Evolutionary conservation across 768 basidiomycete species (phyloP).

Genomic region (Filobasidium floriforme): DNA sequence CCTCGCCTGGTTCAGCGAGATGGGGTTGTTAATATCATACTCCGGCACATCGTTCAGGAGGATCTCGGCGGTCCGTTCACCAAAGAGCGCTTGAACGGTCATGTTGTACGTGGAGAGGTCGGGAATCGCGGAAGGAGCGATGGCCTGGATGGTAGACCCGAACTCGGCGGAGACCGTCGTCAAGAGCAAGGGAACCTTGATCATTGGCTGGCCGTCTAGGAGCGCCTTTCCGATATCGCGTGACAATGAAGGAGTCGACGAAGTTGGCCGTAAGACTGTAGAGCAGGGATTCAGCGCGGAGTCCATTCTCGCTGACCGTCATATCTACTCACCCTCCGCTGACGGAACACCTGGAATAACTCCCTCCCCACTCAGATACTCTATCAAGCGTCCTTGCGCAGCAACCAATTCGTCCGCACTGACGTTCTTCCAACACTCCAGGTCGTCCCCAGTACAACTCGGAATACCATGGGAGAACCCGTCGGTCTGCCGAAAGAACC

Average conservation of each 20-base stretch:
- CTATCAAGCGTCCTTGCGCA: neutral
- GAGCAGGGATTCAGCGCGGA: neutral
- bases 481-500: neutral
- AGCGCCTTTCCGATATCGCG: constrained; percentile 53
- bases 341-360: constrained; percentile 23
- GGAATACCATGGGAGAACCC: neutral
- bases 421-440: neutral
- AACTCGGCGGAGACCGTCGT: constrained; percentile 69
- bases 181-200: constrained; percentile 58
- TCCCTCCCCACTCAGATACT: neutral
- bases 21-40: constrained; percentile 25
- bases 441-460: neutral
- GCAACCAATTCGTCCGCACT: neutral
- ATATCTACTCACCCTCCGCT: constrained; percentile 22
- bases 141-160: constrained; percentile 51
- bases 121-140: constrained; percentile 35
- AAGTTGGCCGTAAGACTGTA: constrained; percentile 50
- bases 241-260: constrained; percentile 48
- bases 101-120: neutral
- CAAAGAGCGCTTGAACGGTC: neutral
- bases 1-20: neutral
- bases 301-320: too few relatives aligned
- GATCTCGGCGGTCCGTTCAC: neutral
- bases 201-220: constrained; percentile 49
- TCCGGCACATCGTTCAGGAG: neutral